These are phyloP conservation scores for Euphrasia arctica DNA, from an alignment of 305 asterid species.

Conservation along the genomic window DNA sequence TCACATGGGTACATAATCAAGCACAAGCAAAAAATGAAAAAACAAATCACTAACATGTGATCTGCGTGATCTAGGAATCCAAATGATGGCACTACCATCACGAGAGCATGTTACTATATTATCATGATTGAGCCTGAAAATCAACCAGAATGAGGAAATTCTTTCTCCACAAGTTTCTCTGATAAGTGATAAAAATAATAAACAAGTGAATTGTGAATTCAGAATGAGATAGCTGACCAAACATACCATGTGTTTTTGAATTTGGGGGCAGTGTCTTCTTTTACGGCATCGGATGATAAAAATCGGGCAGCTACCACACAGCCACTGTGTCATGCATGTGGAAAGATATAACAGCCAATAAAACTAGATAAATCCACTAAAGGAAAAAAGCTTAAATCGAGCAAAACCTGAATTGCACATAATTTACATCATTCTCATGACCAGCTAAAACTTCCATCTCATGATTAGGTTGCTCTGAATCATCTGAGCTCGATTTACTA, in stretches of 20 bases:
- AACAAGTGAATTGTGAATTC: slow-evolving; percentile 15
- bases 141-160: slow-evolving; percentile 24
- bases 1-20: slow-evolving; percentile 25
- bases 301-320: slow-evolving; percentile 76
- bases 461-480: slow-evolving; percentile 86
- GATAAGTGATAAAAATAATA: slow-evolving; percentile 3
- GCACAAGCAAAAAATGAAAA: slow-evolving; percentile 14
- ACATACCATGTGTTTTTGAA: slow-evolving; percentile 78
- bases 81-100: slow-evolving; percentile 99
- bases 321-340: slow-evolving; percentile 62
- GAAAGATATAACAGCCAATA: slow-evolving; percentile 18
- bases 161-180: slow-evolving; percentile 14
- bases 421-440: slow-evolving; percentile 98
- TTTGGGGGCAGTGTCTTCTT: slow-evolving; percentile 72
- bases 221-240: slow-evolving; percentile 6
- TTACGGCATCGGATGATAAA: slow-evolving; percentile 56
- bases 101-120: slow-evolving; percentile 98
- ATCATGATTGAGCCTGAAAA: slow-evolving; percentile 87
- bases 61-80: slow-evolving; percentile 97
- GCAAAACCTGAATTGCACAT: slow-evolving; percentile 96
- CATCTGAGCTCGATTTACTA: slow-evolving; percentile 72
- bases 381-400: slow-evolving; percentile 21
- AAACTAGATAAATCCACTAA: slow-evolving; percentile 20
- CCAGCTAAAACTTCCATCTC: slow-evolving; percentile 93
- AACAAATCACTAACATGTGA: slow-evolving; percentile 65